Conservation (phyloP, 148 eudicot genomes). For the Selenicereus undatus region DNA sequence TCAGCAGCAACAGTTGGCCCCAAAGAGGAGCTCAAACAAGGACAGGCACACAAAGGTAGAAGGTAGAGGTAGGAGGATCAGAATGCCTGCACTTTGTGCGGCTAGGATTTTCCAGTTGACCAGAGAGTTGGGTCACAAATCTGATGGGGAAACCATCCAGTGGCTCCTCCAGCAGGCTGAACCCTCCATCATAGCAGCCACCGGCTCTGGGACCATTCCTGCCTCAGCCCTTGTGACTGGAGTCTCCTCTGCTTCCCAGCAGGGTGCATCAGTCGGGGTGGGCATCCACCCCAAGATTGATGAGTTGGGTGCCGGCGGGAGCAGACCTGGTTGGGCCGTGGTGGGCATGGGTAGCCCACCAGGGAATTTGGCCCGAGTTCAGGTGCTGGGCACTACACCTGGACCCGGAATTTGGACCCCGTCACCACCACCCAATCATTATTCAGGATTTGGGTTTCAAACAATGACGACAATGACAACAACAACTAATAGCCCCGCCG, state of each 20-base stretch:
- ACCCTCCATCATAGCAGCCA: constrained; percentile 71
- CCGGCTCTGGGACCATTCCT: constrained; percentile 63
- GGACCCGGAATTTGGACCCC: constrained; percentile 37
- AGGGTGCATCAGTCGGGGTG: constrained; percentile 38
- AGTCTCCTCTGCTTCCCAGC: constrained; percentile 34
- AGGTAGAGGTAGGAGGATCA: constrained; percentile 70
- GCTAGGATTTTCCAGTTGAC: constrained; percentile 80
- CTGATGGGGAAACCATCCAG: constrained; percentile 81
- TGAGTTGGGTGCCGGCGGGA: constrained; percentile 30
- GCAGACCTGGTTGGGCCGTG: constrained; percentile 23
- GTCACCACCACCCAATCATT: constrained; percentile 11
- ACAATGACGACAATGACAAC: constrained; percentile 4
- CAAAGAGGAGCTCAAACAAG: constrained; percentile 61
- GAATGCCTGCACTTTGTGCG: constrained; percentile 80
- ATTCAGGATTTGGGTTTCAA: constrained; percentile 30
- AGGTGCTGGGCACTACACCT: not conserved
- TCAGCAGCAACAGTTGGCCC: constrained; percentile 40
- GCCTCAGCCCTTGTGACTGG: constrained; percentile 50
- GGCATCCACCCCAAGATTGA: constrained; percentile 37
- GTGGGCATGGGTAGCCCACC: constrained; percentile 20
- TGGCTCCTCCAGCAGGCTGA: constrained; percentile 74
- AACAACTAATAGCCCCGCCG: constrained; percentile 23
- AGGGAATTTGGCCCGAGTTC: constrained; percentile 14
- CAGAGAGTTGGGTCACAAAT: constrained; percentile 68
- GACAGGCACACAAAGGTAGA: constrained; percentile 81